Evolutionary conservation across 257 asterid genomes (phyloP), one percentile per base, ranked within the genome.

Genomic region (Primulina tabacum): DNA sequence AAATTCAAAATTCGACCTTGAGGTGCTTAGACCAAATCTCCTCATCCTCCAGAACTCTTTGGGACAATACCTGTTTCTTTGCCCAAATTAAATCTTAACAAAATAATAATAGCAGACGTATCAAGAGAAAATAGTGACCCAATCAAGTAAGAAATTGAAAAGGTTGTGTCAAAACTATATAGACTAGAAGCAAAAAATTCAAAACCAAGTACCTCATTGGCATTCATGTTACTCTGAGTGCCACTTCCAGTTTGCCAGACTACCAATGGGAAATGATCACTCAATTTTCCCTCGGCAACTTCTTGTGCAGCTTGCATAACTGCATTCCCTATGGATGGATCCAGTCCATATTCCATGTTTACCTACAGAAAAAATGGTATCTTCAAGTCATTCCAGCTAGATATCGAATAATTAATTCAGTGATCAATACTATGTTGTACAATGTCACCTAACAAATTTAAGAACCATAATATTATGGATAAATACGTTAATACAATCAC

Each of bases 181-280:
- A 61, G 58, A 56, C 33, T 69, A 43, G 34, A 73, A 69, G 35
- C 20, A 74, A 60, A 67, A 71, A 57, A 62, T 60, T 64, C 67
- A 52, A 24, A 73, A 73, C 60, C 71, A 64, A 66, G 60, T 70
- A 94, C 99, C 97, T 94, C 97, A 68, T 94, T 94, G 77, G 99
- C 99, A 68, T 94, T 94, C 99, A 94, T 94, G 83, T 94, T 94
- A 75, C 97, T 94, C 81, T 94, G 99, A 67, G 99, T 94, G 47
- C 97, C 99, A 77, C 97, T 91, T 65, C 99, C 97, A 76, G 99
- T 94, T 82, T 91, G 97, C 99, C 99, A 94, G 78, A 94, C 92
- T 76, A 94, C 97, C 91, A 91, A 78, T 1, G 97, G 99, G 30
- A 94, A 94, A 82, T 94, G 97, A 73, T 94, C 95, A 52, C 89